Base-by-base conservation (phyloP, 768 basidiomycete species). In the Favolaschia claudopus region DNA sequence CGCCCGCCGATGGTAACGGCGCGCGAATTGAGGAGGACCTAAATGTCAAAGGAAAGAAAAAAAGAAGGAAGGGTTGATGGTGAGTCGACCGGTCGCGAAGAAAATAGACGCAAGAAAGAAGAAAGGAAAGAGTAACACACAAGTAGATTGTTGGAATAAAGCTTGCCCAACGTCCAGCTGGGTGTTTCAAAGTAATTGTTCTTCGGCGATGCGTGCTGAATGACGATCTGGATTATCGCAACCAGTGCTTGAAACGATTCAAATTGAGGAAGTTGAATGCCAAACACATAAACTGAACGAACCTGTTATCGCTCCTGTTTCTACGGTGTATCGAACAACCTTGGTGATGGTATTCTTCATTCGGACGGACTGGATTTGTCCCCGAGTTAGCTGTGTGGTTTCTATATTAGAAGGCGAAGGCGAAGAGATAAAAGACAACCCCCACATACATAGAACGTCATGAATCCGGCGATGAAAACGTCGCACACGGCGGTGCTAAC, bases 231-330 rank as follows among this genome's bases (percentile, higher is more conserved):
- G 20, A 66, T 29, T 27, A 74, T 57, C 19, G 75, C 75, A 3
- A 73, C 69, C 2, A 70, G 66, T 5, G 75, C 76, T 74, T 54
- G 33, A 22, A 28, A 29, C 15, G 27, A 29, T 4, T 46, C 19
- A 47, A 42, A 8, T 20, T 19, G 15, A 15, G 8, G 24, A 47
- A 42, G 8, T 20, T 19, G 15, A 15, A 7, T 17, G 20, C 13
- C n/a, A 19, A 31, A 45, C 17, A 19, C 19, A 34, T 29, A 12
- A 19, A 4, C 8, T 17, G 33, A 24, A 40, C 29, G 25, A 25
- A 74, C 75, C 73, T 42, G 75, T 76, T 15, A 71, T 37, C 4
- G 66, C 54, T 5, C 76, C 75, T 8, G 77, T 78, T 57, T 78
- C 75, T n/a, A 76, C 69, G 1, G 70, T 72, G 37, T 76, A 59